Conservation (phyloP, 2,329 filamentous ascomycete species). For the Gyromitra esculenta region DNA sequence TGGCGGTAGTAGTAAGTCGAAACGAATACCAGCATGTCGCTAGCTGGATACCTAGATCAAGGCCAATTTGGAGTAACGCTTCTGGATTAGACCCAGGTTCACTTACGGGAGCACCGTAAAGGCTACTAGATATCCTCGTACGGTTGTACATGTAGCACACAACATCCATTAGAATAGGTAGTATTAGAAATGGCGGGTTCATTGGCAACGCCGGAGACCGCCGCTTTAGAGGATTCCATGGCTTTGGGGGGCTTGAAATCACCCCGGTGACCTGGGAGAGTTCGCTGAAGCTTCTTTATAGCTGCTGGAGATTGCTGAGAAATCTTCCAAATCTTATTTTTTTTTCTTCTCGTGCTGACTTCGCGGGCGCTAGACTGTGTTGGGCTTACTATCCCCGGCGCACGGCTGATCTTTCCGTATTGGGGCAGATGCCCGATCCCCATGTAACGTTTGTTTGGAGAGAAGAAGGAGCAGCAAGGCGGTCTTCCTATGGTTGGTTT, state of each 20-base stretch:
- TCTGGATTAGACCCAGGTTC: not conserved
- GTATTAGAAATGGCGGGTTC: not conserved
- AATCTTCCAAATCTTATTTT: constrained; percentile 1
- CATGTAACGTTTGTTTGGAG: constrained; percentile 11
- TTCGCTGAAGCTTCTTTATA: not conserved
- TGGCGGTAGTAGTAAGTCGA: constrained; percentile 9
- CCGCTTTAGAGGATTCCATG: not conserved
- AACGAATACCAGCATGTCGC: not conserved
- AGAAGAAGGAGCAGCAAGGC: constrained; percentile 32
- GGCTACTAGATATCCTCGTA: not conserved
- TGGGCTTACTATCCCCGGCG: not conserved
- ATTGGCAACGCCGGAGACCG: not conserved
- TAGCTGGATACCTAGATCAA: not conserved
- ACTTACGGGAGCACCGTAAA: not conserved
- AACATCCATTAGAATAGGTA: not conserved
- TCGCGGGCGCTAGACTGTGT: not conserved
- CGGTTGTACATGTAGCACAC: no score
- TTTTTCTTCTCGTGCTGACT: constrained; percentile 17
- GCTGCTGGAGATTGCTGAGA: not conserved
- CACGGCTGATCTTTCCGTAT: constrained; percentile 15
- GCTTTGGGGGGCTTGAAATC: not conserved
- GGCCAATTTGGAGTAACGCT: not conserved
- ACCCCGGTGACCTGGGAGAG: not conserved
- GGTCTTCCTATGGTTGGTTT: not conserved
- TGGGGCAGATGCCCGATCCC: constrained; percentile 13